Percentiles rank a stretch among this genome's conserved stretches.
Conservation (phyloP, 1,284 basidiomycete species). For the Rhodotorula sp. region DNA sequence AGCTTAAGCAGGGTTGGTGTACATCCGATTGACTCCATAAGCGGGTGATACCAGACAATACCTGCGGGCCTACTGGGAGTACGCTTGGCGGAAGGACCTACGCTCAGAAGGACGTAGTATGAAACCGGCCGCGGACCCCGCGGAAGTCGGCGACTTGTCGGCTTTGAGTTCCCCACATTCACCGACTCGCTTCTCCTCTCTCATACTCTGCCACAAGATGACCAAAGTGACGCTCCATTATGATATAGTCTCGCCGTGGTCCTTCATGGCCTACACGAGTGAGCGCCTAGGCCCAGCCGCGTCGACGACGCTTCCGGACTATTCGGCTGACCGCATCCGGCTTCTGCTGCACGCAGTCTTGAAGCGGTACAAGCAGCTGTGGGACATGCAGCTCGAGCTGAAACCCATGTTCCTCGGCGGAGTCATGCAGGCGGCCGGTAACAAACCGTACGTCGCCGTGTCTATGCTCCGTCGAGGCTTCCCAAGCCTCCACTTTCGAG, state of each 20-base stretch:
- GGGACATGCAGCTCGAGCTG: slow-evolving; percentile 26
- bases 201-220: slow-evolving; percentile 4
- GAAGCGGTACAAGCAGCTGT: slow-evolving; percentile 24
- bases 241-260: slow-evolving; percentile 31
- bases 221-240: slow-evolving; percentile 15
- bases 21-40: too few relatives aligned
- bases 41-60: too few relatives aligned
- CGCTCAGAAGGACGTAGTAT: too few relatives aligned
- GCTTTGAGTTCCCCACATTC: not conserved
- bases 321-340: not conserved
- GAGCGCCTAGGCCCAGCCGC: not conserved
- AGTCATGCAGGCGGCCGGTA: slow-evolving; percentile 29
- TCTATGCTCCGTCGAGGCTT: not conserved
- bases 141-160: too few relatives aligned
- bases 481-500: not conserved
- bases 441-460: slow-evolving; percentile 21
- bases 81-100: too few relatives aligned
- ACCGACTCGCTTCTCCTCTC: not conserved
- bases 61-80: too few relatives aligned
- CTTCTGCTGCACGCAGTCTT: slow-evolving; percentile 11
- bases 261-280: slow-evolving; percentile 21
- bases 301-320: too few relatives aligned
- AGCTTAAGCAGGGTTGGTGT: too few relatives aligned
- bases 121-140: too few relatives aligned
- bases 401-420: slow-evolving; percentile 35